phyloP scores from a whole-genome alignment of 805 yeast species.

The Jamesozyma rosinii region DNA sequence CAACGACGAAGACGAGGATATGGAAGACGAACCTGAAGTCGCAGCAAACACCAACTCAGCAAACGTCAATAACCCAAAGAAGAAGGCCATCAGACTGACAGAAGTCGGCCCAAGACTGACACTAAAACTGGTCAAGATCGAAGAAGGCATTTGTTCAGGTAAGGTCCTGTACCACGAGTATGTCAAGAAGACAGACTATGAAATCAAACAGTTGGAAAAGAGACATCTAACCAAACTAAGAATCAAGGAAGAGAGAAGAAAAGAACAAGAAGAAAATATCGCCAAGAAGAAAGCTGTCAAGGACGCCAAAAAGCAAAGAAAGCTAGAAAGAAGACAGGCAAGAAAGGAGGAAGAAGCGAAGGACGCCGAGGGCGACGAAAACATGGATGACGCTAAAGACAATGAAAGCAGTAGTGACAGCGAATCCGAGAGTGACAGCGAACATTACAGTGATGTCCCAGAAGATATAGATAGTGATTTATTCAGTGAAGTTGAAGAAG shows the following conservation, averaged over 20 bases:
- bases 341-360: slow-evolving; percentile 23
- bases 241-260: slow-evolving; percentile 62
- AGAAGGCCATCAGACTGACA: slow-evolving; percentile 82
- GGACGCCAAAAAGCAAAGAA: slow-evolving; percentile 62
- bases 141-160: slow-evolving; percentile 85
- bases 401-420: slow-evolving; percentile 24
- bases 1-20: slow-evolving; percentile 13
- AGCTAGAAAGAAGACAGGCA: slow-evolving; percentile 43
- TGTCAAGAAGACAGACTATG: slow-evolving; percentile 53
- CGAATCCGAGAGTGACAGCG: slow-evolving; percentile 27
- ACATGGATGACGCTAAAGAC: slow-evolving; percentile 7
- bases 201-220: slow-evolving; percentile 53
- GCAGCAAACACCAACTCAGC: not conserved
- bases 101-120: slow-evolving; percentile 89
- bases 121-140: slow-evolving; percentile 71
- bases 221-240: slow-evolving; percentile 53
- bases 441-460: slow-evolving; percentile 34
- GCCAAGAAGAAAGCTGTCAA: slow-evolving; percentile 64
- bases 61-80: slow-evolving; percentile 30
- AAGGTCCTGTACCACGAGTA: slow-evolving; percentile 77
- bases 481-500: slow-evolving; percentile 36
- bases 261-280: slow-evolving; percentile 71
- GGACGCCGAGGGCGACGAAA: slow-evolving; percentile 21
- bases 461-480: slow-evolving; percentile 41
- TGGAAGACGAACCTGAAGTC: slow-evolving; percentile 18